phyloP scores from a whole-genome alignment of 768 basidiomycete genomes.

The Suillus paluster region DNA sequence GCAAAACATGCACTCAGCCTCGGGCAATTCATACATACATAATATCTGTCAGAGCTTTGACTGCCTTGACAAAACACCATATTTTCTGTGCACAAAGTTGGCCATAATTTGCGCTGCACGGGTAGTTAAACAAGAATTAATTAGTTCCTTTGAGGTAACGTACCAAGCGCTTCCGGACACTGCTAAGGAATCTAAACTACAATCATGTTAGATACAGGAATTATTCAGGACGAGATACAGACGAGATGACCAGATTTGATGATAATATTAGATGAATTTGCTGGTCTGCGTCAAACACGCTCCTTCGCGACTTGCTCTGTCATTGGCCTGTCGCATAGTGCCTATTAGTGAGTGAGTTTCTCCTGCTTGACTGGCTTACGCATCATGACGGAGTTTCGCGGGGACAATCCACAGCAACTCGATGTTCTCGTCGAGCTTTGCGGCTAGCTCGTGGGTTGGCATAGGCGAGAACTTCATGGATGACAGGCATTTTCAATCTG shows the following conservation, averaged over 20 bases:
- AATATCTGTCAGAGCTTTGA: not conserved
- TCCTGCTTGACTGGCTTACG: not conserved
- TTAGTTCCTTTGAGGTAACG: constrained; percentile 1
- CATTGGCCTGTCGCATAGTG: constrained; percentile 11
- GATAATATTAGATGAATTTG: constrained; percentile 30
- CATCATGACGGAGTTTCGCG: constrained; percentile 10
- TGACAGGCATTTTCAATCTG: constrained; percentile 64
- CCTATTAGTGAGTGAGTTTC: not conserved
- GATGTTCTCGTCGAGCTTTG: constrained; percentile 25
- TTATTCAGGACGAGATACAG: constrained; percentile 8
- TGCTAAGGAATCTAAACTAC: constrained; percentile 30
- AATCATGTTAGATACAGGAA: not conserved
- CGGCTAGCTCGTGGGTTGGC: constrained; percentile 40
- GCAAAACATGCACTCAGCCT: not conserved
- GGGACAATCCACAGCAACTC: constrained; percentile 34
- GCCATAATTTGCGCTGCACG: not conserved
- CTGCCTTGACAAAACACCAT: not conserved
- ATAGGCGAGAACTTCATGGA: constrained; percentile 70
- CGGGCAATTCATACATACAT: not conserved
- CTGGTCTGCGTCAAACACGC: constrained; percentile 33
- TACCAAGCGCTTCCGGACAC: constrained; percentile 30
- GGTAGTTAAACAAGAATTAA: not conserved
- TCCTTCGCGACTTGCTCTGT: constrained; percentile 13
- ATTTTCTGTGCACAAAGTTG: not conserved
- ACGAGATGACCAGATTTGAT: constrained; percentile 34